These are phyloP conservation scores for Bipolaris oryzae DNA, from an alignment of 2,329 filamentous ascomycete species.

Conservation along the genomic window DNA sequence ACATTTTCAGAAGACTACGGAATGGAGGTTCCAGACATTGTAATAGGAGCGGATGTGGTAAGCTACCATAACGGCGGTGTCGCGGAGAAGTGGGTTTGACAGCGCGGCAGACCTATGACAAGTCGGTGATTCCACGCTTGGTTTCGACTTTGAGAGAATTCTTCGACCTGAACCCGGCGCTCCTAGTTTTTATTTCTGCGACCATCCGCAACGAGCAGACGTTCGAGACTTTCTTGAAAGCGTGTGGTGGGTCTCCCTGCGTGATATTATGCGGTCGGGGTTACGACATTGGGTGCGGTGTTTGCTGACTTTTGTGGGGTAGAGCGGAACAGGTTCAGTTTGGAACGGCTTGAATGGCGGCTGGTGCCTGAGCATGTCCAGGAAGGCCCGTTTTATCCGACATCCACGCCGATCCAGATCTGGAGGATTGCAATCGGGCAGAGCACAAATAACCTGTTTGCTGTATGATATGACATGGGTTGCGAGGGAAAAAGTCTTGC, in stretches of 20 bases:
- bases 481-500: conserved; percentile 13
- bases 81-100: conserved; percentile 21
- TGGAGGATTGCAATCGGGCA: conserved; percentile 50
- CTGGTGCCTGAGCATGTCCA: conserved; percentile 52
- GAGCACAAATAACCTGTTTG: conserved; percentile 30
- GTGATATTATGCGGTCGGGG: conserved; percentile 22
- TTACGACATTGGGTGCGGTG: conserved; percentile 30
- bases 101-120: conserved; percentile 69
- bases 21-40: conserved; percentile 61
- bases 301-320: conserved; percentile 48
- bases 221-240: conserved; percentile 66
- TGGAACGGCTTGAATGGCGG: conserved; percentile 41
- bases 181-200: conserved; percentile 70
- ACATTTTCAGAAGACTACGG: conserved; percentile 62
- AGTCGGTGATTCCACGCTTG: conserved; percentile 65
- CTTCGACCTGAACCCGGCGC: conserved; percentile 61
- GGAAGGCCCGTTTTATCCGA: conserved; percentile 68
- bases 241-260: conserved; percentile 59
- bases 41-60: conserved; percentile 76
- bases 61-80: conserved; percentile 31
- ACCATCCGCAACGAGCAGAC: conserved; percentile 74
- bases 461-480: conserved; percentile 34
- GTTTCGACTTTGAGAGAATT: conserved; percentile 69
- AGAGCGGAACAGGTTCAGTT: conserved; percentile 47
- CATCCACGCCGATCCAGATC: conserved; percentile 65